phyloP scores from a whole-genome alignment of 768 basidiomycete species.

The Suillus variegatus region DNA sequence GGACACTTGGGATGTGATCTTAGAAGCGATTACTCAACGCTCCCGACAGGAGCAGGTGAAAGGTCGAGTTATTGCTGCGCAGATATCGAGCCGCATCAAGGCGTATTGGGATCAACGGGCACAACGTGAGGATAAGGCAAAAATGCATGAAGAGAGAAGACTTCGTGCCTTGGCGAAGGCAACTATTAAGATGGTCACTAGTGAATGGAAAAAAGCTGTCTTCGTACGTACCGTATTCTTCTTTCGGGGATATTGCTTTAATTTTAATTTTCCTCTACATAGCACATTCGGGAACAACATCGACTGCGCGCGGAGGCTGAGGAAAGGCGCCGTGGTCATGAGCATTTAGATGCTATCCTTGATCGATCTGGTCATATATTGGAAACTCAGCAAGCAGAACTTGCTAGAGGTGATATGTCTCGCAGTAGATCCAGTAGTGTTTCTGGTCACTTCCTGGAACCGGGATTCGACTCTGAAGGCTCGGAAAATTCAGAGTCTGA shows the following conservation, averaged over 20 bases:
- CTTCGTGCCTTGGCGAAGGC: constrained; percentile 68
- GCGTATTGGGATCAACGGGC: constrained; percentile 75
- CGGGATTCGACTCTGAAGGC: constrained; percentile 22
- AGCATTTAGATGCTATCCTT: constrained; percentile 88
- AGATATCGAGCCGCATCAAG: constrained; percentile 65
- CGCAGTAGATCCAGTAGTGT: constrained; percentile 62
- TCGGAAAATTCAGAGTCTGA: constrained; percentile 30
- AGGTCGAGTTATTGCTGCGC: constrained; percentile 47
- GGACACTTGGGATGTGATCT: constrained; percentile 63
- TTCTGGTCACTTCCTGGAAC: constrained; percentile 28
- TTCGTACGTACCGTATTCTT: constrained; percentile 51
- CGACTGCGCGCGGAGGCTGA: constrained; percentile 68
- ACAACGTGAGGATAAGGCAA: constrained; percentile 60
- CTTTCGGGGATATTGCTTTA: neutral
- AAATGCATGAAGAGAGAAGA: constrained; percentile 64
- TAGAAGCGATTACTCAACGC: constrained; percentile 44
- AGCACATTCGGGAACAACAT: constrained; percentile 78
- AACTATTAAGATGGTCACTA: constrained; percentile 66
- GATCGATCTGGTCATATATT: constrained; percentile 87
- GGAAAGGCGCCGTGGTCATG: constrained; percentile 75
- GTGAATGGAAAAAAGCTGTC: constrained; percentile 88
- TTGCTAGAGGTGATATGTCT: constrained; percentile 51
- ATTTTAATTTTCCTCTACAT: constrained; percentile 5
- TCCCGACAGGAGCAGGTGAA: constrained; percentile 19
- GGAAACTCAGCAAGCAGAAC: constrained; percentile 77